phyloP scores from a whole-genome alignment of 2,329 filamentous ascomycete species.

The Drechmeria coniospora region DNA sequence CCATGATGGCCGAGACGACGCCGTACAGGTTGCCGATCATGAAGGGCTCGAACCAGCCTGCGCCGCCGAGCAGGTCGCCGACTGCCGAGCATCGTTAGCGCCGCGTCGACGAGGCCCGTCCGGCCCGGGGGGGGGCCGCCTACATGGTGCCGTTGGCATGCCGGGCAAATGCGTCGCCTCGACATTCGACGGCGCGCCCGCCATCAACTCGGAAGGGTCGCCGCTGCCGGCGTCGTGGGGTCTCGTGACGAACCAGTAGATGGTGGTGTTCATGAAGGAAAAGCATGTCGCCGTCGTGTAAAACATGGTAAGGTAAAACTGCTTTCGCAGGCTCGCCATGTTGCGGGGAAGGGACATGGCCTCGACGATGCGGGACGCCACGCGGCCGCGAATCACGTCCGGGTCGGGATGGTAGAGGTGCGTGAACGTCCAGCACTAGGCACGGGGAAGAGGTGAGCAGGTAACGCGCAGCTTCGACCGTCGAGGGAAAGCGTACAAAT shows the following conservation, averaged over 20 bases:
- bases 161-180: too few relatives aligned
- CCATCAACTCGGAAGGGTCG: neutral
- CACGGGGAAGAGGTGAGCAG: neutral
- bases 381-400: slow-evolving; percentile 19
- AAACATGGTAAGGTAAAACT: slow-evolving; percentile 34
- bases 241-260: slow-evolving; percentile 31
- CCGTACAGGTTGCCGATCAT: slow-evolving; percentile 30
- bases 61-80: slow-evolving; percentile 30
- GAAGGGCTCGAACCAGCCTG: slow-evolving; percentile 31
- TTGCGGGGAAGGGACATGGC: slow-evolving; percentile 30
- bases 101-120: neutral
- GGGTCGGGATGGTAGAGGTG: slow-evolving; percentile 32
- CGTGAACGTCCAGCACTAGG: slow-evolving; percentile 34
- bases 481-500: slow-evolving; percentile 23
- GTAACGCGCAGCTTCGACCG: neutral
- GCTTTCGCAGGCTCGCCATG: slow-evolving; percentile 23
- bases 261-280: slow-evolving; percentile 31
- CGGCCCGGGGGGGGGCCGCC: too few relatives aligned
- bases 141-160: too few relatives aligned
- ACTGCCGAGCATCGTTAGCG: slow-evolving; percentile 17
- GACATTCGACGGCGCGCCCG: too few relatives aligned
- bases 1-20: slow-evolving; percentile 25
- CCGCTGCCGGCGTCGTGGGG: slow-evolving; percentile 10
- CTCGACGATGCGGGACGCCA: slow-evolving; percentile 21
- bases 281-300: slow-evolving; percentile 31